phyloP scores from a whole-genome alignment of 1,139 yeast genomes.

The Saccharomyces hybrid region DNA sequence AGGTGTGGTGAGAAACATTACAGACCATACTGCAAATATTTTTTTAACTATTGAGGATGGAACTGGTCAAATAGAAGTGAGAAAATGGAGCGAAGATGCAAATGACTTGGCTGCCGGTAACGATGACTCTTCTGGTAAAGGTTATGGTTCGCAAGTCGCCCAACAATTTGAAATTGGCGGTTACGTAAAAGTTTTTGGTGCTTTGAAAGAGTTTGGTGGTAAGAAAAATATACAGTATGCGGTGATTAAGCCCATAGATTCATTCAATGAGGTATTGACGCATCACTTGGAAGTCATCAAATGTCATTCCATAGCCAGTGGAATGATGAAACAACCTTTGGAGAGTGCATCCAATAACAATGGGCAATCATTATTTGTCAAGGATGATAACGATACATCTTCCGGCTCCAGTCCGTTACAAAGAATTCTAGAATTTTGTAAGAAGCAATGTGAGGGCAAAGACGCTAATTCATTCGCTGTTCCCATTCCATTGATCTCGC shows the following conservation, averaged over 20 bases:
- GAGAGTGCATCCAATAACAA: constrained; percentile 11
- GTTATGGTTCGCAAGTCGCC: constrained; percentile 28
- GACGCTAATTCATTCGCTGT: constrained; percentile 66
- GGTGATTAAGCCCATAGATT: constrained; percentile 50
- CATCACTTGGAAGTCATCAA: constrained; percentile 70
- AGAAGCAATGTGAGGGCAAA: constrained; percentile 37
- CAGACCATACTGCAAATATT: constrained; percentile 45
- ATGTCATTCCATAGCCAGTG: constrained; percentile 43
- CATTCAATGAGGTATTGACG: constrained; percentile 67
- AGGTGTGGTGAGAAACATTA: constrained; percentile 57
- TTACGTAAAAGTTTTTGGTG: constrained; percentile 67
- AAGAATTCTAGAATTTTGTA: constrained; percentile 44
- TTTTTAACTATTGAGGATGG: constrained; percentile 72
- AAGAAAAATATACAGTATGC: constrained; percentile 61
- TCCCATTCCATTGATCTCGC: constrained; percentile 53
- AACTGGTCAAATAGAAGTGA: constrained; percentile 65
- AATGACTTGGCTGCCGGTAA: constrained; percentile 32
- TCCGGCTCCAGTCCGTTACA: constrained; percentile 33
- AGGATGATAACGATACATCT: constrained; percentile 31
- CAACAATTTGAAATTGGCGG: constrained; percentile 35
- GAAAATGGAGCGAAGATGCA: constrained; percentile 59
- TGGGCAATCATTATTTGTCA: constrained; percentile 41
- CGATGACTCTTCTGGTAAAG: constrained; percentile 23
- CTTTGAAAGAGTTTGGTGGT: constrained; percentile 61
- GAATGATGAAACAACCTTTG: constrained; percentile 18